Evolutionary conservation across 495 filamentous ascomycete species (phyloP).

Genomic region (Xylaria intraflava): DNA sequence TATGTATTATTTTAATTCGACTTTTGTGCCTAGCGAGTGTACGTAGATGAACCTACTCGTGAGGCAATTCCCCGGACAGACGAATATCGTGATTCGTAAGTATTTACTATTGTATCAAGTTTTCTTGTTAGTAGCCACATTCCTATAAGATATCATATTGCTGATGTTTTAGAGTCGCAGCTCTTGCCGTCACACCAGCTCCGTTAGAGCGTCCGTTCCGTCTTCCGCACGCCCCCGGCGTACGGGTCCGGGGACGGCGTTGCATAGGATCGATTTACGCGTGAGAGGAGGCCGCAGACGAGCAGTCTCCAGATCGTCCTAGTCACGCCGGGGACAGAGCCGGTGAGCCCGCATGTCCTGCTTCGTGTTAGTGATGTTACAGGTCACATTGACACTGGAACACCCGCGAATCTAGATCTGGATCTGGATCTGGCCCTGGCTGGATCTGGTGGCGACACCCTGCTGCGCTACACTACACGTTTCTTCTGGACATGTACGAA

Average conservation of each 20-base stretch:
- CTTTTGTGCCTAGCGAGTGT: no score
- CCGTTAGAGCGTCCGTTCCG: constrained; percentile 25
- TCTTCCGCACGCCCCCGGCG: constrained; percentile 26
- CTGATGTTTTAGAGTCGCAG: background rate
- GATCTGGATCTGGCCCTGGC: background rate
- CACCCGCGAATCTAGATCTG: background rate
- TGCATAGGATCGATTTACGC: constrained; percentile 22
- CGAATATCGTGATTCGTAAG: no score
- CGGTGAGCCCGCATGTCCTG: constrained; percentile 32
- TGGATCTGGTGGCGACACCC: background rate
- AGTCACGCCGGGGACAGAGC: constrained; percentile 29
- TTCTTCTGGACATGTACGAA: no score
- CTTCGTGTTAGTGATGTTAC: background rate
- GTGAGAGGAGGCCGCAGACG: constrained; percentile 24
- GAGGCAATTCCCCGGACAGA: no score
- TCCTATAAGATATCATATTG: background rate
- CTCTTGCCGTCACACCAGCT: background rate
- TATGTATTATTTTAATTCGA: no score
- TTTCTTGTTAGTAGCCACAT: no score
- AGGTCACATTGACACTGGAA: background rate
- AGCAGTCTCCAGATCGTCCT: constrained; percentile 25
- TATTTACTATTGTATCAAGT: no score
- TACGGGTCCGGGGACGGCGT: constrained; percentile 33
- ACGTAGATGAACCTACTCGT: no score
- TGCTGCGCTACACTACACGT: no score